These are phyloP conservation scores for Spirogloea muscicola DNA, from an alignment of 139 green algal genomes.

Conservation along the genomic window DNA sequence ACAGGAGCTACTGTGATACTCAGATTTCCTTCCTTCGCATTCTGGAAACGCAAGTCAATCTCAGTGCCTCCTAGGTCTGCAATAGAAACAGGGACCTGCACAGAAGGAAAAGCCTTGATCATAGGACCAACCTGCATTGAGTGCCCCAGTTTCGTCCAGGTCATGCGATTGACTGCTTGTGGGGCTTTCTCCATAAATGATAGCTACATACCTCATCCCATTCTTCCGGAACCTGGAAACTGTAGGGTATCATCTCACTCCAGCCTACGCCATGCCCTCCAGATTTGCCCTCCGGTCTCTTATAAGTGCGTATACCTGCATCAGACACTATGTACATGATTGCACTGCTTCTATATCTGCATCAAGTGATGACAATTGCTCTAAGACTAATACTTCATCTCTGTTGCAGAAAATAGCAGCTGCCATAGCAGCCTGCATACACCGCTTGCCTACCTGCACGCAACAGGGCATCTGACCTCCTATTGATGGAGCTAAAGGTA, in stretches of 20 bases:
- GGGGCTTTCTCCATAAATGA: not conserved
- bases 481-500: not conserved
- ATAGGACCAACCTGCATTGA: too few relatives aligned
- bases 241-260: conserved; percentile 83
- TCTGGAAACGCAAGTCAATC: conserved; percentile 83
- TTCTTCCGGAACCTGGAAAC: conserved; percentile 66
- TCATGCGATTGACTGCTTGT: too few relatives aligned
- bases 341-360: not conserved
- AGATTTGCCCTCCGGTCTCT: conserved; percentile 74
- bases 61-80: conserved; percentile 90
- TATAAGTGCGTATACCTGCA: conserved; percentile 36
- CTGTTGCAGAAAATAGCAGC: not conserved
- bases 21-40: conserved; percentile 65
- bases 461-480: not conserved
- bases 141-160: too few relatives aligned
- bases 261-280: conserved; percentile 86
- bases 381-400: not conserved
- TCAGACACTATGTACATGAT: not conserved
- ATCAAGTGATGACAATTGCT: not conserved
- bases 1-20: conserved; percentile 85
- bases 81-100: conserved; percentile 82
- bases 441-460: not conserved
- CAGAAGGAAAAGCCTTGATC: too few relatives aligned
- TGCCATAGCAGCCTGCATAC: not conserved
- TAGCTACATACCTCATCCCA: conserved; percentile 46